phyloP scores from a whole-genome alignment of 2,329 filamentous ascomycete species.

The Iodosphaeria phyllophila region DNA sequence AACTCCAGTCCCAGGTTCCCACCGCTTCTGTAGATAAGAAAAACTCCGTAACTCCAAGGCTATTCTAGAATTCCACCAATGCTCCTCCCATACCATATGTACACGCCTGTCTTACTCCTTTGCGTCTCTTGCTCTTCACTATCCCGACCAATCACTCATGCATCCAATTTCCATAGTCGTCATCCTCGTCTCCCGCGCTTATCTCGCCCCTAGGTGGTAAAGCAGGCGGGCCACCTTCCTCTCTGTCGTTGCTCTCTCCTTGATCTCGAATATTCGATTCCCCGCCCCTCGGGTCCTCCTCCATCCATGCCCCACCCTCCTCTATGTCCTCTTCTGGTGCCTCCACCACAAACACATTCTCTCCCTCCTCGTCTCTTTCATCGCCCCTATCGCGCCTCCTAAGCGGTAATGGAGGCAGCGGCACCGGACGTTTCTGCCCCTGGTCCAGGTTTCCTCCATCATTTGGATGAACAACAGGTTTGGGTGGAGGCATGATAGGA shows the following conservation, averaged over 20 bases:
- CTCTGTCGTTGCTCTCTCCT: not conserved
- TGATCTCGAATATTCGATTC: not conserved
- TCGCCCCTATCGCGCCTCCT: conserved; percentile 13
- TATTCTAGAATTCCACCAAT: no score
- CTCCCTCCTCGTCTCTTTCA: conserved; percentile 9
- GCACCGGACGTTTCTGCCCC: conserved; percentile 7
- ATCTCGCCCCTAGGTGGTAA: no score
- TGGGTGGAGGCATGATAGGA: conserved; percentile 9
- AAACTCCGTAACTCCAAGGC: no score
- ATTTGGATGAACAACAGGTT: conserved; percentile 7
- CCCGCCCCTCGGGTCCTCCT: no score
- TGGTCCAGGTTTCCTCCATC: conserved; percentile 7
- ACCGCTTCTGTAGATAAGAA: no score
- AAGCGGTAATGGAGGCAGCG: conserved; percentile 11
- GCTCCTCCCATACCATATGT: no score
- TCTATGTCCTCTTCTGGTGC: no score
- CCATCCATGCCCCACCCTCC: conserved; percentile 14
- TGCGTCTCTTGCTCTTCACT: no score
- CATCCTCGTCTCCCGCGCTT: conserved; percentile 7
- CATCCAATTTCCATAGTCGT: conserved; percentile 14
- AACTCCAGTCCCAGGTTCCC: not conserved
- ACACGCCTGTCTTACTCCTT: no score
- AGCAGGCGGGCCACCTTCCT: not conserved
- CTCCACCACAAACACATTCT: conserved; percentile 13
- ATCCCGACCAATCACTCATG: no score